phyloP scores from a whole-genome alignment of 306 rosid species.

The Cercis canadensis region DNA sequence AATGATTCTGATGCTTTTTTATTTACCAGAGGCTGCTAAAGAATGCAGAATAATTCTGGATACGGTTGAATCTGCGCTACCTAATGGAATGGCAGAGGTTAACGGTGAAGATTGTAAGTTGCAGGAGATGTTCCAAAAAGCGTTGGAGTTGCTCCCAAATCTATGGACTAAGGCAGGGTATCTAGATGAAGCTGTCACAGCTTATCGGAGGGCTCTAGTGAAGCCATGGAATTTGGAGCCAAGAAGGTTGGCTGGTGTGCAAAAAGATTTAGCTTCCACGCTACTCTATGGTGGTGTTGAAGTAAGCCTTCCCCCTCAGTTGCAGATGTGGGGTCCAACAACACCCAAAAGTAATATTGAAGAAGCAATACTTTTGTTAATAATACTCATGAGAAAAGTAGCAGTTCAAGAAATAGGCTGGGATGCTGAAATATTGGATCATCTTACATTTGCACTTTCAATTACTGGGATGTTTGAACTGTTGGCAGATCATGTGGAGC shows the following conservation, averaged over 20 bases:
- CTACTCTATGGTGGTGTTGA: constrained; percentile 87
- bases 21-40: constrained; percentile 80
- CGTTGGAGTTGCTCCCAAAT: constrained; percentile 80
- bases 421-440: constrained; percentile 81
- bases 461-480: constrained; percentile 66
- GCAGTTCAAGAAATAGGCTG: constrained; percentile 64
- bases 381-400: constrained; percentile 69
- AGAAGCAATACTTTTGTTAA: constrained; percentile 78
- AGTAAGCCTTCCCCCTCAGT: constrained; percentile 61
- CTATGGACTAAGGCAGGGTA: constrained; percentile 76
- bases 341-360: constrained; percentile 65
- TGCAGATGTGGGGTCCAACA: constrained; percentile 59
- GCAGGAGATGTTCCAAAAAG: constrained; percentile 82
- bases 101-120: constrained; percentile 81
- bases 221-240: constrained; percentile 91
- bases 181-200: constrained; percentile 77
- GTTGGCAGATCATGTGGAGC: constrained; percentile 76
- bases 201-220: constrained; percentile 67
- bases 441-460: constrained; percentile 85
- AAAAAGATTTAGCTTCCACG: constrained; percentile 75
- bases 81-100: constrained; percentile 74
- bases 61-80: constrained; percentile 76
- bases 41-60: constrained; percentile 86
- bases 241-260: constrained; percentile 60
- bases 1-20: constrained; percentile 32